Base-by-base conservation (phyloP, 1,139 yeast species). In the Pichia sp. region DNA sequence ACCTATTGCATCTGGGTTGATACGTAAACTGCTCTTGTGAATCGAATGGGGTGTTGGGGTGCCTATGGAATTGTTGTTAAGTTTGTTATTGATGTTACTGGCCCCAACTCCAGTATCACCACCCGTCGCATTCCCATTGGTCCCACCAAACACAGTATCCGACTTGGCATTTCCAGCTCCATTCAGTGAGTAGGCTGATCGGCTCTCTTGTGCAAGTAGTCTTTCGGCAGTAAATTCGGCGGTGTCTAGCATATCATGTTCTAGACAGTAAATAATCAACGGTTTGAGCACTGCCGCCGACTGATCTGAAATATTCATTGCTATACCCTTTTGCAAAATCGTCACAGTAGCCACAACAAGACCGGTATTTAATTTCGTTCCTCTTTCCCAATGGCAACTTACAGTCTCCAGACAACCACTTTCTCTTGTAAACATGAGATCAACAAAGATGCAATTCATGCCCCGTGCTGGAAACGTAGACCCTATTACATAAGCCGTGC, bases 141-240 rank as follows among this genome's bases (percentile, higher is more conserved):
- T 29, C 7, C 17, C 38, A 10, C 34, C 24, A 10, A 7, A n/a
- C 4, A 30, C 36, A 4, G 24, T 24, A 16, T 40, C 40, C 7
- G 14, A 16, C 29, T 51, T 43, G 7, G 8, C 17, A 30, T 20
- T 29, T n/a, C 12, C 24, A 34, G 20, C 34, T 10, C 3, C 16
- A 44, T 49, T 24, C 30, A 33, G 3, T 4, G 46, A 30, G 17
- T 36, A 33, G 42, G 30, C 30, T 27, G 45, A 24, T 47, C 29
- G 17, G n/a, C 46, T 50, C 9, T 44, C 46, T 38, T 54, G 56
- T 65, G 93, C 90, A 31, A 86, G 66, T 36, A 89, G 73, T 60
- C 95, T 75, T 64, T 90, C 96, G 40, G 88, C 80, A 12, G 93
- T 87, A 72, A 90, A 87, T 67, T 84, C 90, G 3, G 96, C 96